Conservation (phyloP, 805 yeast genomes). For the Barnettozyma californica region DNA sequence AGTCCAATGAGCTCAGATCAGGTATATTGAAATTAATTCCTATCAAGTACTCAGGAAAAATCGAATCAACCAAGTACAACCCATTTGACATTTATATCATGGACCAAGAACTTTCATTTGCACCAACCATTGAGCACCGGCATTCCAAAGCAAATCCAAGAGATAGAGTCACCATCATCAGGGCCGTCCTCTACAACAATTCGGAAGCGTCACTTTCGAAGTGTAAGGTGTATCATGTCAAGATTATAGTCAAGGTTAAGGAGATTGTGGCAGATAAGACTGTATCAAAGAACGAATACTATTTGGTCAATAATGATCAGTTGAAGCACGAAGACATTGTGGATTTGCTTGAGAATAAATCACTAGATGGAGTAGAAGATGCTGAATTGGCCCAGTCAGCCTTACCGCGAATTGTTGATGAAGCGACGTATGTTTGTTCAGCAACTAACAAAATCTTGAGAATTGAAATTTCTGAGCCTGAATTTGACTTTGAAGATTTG, state of each 20-base stretch:
- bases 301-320: slow-evolving; percentile 20
- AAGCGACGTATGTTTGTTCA: slow-evolving; percentile 42
- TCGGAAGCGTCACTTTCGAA: slow-evolving; percentile 20
- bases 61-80: slow-evolving; percentile 18
- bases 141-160: slow-evolving; percentile 12
- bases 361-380: slow-evolving; percentile 16
- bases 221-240: slow-evolving; percentile 29
- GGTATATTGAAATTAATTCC: slow-evolving; percentile 29
- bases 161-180: slow-evolving; percentile 23
- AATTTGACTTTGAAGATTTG: slow-evolving; percentile 44
- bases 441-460: slow-evolving; percentile 44
- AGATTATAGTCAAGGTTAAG: slow-evolving; percentile 30
- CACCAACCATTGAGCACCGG: slow-evolving; percentile 17
- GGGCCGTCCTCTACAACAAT: slow-evolving; percentile 27
- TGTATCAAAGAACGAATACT: slow-evolving; percentile 29
- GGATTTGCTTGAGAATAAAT: slow-evolving; percentile 24
- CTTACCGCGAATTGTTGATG: slow-evolving; percentile 36
- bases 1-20: slow-evolving; percentile 7
- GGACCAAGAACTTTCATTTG: slow-evolving; percentile 26
- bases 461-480: slow-evolving; percentile 47
- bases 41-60: slow-evolving; percentile 26
- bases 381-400: slow-evolving; percentile 12
- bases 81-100: slow-evolving; percentile 22
- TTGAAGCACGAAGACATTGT: slow-evolving; percentile 25
- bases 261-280: slow-evolving; percentile 6